Evolutionary conservation across 2,329 filamentous ascomycete genomes (phyloP).

Genomic region (Fusarium zealandicum): DNA sequence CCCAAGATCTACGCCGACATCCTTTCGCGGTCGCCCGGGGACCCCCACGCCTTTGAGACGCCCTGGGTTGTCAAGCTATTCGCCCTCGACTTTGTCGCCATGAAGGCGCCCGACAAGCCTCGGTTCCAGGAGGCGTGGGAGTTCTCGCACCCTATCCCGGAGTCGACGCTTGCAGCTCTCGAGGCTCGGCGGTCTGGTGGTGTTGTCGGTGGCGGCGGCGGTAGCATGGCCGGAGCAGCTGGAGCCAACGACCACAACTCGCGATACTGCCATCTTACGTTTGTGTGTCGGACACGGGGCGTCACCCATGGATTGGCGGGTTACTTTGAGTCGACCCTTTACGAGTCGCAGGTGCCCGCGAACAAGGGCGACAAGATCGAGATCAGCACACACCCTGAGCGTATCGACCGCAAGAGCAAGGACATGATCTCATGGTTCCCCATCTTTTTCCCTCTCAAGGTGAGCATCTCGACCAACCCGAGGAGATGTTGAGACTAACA

Average conservation of each 20-base stretch:
- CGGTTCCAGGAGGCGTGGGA: conserved; percentile 82
- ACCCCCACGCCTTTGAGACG: conserved; percentile 80
- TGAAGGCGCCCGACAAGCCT: conserved; percentile 62
- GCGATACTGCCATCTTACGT: conserved; percentile 78
- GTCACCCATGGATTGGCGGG: conserved; percentile 90
- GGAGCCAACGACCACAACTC: conserved; percentile 92
- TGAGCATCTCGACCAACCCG: conserved; percentile 50
- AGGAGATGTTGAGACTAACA: conserved; percentile 1
- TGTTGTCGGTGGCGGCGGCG: conserved; percentile 70
- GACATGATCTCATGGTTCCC: conserved; percentile 99
- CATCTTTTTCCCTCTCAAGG: conserved; percentile 96
- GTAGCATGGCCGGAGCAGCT: conserved; percentile 76
- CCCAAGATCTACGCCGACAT: conserved; percentile 88
- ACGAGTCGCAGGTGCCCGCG: conserved; percentile 60
- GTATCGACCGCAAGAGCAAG: conserved; percentile 89
- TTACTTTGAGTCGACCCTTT: conserved; percentile 97
- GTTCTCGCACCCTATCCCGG: conserved; percentile 77
- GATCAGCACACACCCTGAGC: conserved; percentile 89
- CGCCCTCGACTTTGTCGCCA: conserved; percentile 84
- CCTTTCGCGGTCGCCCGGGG: conserved; percentile 64
- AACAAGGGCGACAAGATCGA: conserved; percentile 68
- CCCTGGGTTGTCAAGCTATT: conserved; percentile 95
- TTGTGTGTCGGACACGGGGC: conserved; percentile 79
- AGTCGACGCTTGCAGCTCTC: conserved; percentile 61
- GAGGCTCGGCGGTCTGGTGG: conserved; percentile 68